Conservation (phyloP, 768 basidiomycete species). For the Cystofilobasidium ferigula region DNA sequence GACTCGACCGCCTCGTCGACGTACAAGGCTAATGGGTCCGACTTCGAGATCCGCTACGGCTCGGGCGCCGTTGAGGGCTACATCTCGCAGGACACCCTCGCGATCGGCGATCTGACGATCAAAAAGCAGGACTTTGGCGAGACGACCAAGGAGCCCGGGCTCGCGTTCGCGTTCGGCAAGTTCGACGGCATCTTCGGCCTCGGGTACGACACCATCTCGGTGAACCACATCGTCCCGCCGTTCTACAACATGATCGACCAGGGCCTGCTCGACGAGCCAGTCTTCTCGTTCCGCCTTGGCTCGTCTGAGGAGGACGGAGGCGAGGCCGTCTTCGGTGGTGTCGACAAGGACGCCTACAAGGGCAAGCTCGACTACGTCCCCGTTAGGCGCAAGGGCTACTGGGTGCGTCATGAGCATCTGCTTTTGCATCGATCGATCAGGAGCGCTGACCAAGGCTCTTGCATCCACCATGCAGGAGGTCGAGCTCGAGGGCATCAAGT, state of each 20-base stretch:
- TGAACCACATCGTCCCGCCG: slow-evolving; percentile 82
- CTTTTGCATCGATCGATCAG: slow-evolving; percentile 17
- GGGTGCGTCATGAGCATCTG: slow-evolving; percentile 40
- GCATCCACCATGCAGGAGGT: too few relatives aligned
- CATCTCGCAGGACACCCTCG: slow-evolving; percentile 69
- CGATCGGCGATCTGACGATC: slow-evolving; percentile 72
- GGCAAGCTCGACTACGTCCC: slow-evolving; percentile 80
- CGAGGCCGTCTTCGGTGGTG: slow-evolving; percentile 25
- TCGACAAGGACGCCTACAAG: slow-evolving; percentile 62
- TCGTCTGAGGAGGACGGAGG: slow-evolving; percentile 59
- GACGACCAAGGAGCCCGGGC: slow-evolving; percentile 87
- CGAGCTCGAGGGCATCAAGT: slow-evolving; percentile 71
- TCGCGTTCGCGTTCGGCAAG: slow-evolving; percentile 94
- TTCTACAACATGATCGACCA: slow-evolving; percentile 88
- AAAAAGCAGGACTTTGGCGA: slow-evolving; percentile 79
- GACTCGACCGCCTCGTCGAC: slow-evolving; percentile 66
- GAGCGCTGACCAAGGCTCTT: too few relatives aligned
- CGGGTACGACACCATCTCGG: slow-evolving; percentile 87
- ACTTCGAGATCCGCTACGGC: slow-evolving; percentile 86
- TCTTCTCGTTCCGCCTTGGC: slow-evolving; percentile 92
- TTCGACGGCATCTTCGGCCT: slow-evolving; percentile 90
- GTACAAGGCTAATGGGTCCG: slow-evolving; percentile 78
- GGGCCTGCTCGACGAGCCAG: slow-evolving; percentile 64
- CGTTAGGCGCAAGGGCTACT: slow-evolving; percentile 87
- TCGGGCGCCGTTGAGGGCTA: slow-evolving; percentile 95